Evolutionary conservation across 169 alveolate genomes (phyloP).

Genomic region (Plasmodium billcollinsi): DNA sequence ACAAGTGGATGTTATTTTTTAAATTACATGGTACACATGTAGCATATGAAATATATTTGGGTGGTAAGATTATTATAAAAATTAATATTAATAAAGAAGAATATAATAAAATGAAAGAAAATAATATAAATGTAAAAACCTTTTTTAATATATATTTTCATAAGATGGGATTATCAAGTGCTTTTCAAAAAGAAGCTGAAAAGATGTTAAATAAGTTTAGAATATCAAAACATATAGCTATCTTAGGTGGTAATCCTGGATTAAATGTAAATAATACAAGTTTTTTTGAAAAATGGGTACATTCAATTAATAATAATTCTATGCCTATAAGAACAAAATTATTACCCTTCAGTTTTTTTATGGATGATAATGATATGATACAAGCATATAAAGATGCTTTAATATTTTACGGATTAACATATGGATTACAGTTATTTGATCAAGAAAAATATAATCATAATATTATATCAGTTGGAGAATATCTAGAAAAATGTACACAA

Average conservation of each 20-base stretch:
- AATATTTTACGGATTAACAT: conserved; percentile 71
- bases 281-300: conserved; percentile 82
- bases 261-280: conserved; percentile 80
- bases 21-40: conserved; percentile 89
- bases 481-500: conserved; percentile 78
- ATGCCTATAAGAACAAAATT: conserved; percentile 87
- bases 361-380: conserved; percentile 76
- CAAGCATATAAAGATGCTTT: conserved; percentile 75
- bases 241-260: conserved; percentile 87
- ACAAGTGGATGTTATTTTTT: conserved; percentile 88
- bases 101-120: conserved; percentile 79
- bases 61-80: conserved; percentile 89
- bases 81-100: conserved; percentile 84
- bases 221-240: conserved; percentile 68
- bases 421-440: conserved; percentile 53
- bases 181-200: conserved; percentile 2
- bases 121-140: conserved; percentile 81
- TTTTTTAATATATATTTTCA: conserved; percentile 80
- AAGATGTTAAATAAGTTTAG: conserved; percentile 34
- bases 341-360: conserved; percentile 78
- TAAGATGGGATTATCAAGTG: conserved; percentile 61
- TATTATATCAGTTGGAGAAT: conserved; percentile 49
- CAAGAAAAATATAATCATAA: conserved; percentile 58
- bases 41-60: conserved; percentile 86
- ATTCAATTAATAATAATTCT: conserved; percentile 81